A percentile compares a stretch with the other conserved stretches of the same genome.
phyloP scores from a whole-genome alignment of 257 asterid genomes.

The Solanum chilense region DNA sequence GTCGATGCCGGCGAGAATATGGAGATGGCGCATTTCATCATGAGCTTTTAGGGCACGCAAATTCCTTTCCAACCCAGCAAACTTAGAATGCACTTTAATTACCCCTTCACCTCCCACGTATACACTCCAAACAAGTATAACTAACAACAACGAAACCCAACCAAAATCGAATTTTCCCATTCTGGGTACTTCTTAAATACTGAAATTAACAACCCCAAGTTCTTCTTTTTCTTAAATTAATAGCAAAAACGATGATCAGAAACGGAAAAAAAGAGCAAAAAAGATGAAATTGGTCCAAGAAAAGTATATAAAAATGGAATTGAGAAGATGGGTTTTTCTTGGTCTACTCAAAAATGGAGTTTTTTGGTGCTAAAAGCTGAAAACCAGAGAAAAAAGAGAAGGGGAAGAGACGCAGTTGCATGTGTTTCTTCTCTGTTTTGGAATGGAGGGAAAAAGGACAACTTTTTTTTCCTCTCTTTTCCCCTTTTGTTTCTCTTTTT shows the following conservation, averaged over 20 bases:
- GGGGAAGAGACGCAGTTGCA: not conserved
- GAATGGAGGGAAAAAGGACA: not conserved
- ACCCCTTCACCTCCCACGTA: slow-evolving; percentile 17
- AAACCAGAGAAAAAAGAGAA: not conserved
- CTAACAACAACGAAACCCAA: not conserved
- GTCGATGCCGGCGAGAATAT: slow-evolving; percentile 84
- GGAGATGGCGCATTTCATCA: slow-evolving; percentile 75
- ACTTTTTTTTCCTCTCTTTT: not conserved
- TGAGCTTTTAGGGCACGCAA: slow-evolving; percentile 78
- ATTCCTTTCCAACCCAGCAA: slow-evolving; percentile 56
- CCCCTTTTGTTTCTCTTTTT: not conserved
- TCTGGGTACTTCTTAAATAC: not conserved
- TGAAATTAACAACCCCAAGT: not conserved
- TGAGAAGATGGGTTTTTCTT: not conserved
- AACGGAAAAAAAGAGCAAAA: not conserved
- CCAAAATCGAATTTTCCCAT: not conserved
- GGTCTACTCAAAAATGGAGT: not conserved
- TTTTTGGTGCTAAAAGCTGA: not conserved
- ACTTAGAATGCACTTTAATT: slow-evolving; percentile 67
- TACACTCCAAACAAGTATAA: not conserved
- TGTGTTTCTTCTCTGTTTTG: not conserved
- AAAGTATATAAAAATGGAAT: not conserved
- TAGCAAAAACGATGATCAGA: not conserved
- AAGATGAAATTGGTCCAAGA: not conserved
- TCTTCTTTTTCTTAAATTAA: not conserved